phyloP scores from a whole-genome alignment of 257 asterid species.

The Anisodus acutangulus region DNA sequence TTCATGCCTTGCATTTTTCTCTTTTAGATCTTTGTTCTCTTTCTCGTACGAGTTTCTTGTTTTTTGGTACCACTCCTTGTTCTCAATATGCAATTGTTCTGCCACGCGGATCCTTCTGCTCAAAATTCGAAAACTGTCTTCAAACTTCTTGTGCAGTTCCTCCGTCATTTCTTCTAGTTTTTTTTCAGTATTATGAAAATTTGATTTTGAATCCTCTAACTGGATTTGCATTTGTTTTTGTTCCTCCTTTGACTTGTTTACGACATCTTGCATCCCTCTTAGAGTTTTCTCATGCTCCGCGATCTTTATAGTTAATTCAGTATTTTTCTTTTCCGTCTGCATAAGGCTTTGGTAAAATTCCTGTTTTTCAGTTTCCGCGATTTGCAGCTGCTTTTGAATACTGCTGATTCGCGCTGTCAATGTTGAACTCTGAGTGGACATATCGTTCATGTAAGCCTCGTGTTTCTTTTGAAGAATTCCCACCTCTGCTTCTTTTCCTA shows the following conservation, averaged over 20 bases:
- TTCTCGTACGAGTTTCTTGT: slow-evolving; percentile 47
- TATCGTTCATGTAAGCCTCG: slow-evolving; percentile 31
- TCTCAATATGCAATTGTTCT: slow-evolving; percentile 80
- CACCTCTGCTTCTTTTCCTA: slow-evolving; percentile 48
- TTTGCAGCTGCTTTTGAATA: slow-evolving; percentile 41
- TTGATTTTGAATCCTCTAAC: slow-evolving; percentile 42
- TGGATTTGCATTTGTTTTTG: slow-evolving; percentile 32
- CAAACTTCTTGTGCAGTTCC: slow-evolving; percentile 64
- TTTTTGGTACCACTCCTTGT: slow-evolving; percentile 64
- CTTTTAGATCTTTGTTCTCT: slow-evolving; percentile 52
- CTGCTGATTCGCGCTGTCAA: slow-evolving; percentile 24
- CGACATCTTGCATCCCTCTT: slow-evolving; percentile 2
- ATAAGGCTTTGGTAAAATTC: slow-evolving; percentile 30
- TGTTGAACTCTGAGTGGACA: slow-evolving; percentile 29
- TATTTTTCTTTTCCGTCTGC: slow-evolving; percentile 49
- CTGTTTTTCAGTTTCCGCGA: slow-evolving; percentile 38
- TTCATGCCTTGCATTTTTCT: slow-evolving; percentile 33
- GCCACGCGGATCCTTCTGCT: slow-evolving; percentile 83
- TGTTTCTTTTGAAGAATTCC: slow-evolving; percentile 24
- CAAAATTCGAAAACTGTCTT: slow-evolving; percentile 67
- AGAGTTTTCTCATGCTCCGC: slow-evolving; percentile 42
- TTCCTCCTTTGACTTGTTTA: slow-evolving; percentile 39
- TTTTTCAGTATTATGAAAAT: slow-evolving; percentile 52
- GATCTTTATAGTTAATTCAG: slow-evolving; percentile 44
- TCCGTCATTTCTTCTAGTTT: slow-evolving; percentile 70